A percentile compares a stretch with the other conserved stretches of the same genome.
These are phyloP conservation scores for Paecilomyces fulvus DNA, from an alignment of 2,329 filamentous ascomycete species.

Conservation along the genomic window DNA sequence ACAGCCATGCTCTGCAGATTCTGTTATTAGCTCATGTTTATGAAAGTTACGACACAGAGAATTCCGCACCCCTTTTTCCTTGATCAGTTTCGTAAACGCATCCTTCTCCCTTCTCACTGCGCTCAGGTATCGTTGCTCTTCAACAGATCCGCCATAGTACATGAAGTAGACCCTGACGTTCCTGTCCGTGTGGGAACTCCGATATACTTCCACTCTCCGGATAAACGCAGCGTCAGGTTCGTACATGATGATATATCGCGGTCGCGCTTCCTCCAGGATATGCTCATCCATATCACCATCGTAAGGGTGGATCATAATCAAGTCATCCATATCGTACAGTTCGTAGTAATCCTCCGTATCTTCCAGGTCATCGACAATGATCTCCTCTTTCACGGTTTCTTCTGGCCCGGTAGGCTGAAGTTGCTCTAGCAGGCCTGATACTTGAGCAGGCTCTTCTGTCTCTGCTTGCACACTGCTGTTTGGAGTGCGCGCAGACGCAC, in stretches of 20 bases:
- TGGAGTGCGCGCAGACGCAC: slow-evolving; percentile 54
- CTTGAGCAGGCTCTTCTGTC: slow-evolving; percentile 67
- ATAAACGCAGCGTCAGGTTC: slow-evolving; percentile 94
- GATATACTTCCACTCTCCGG: slow-evolving; percentile 86
- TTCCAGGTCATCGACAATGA: slow-evolving; percentile 70
- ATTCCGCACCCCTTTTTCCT: slow-evolving; percentile 62
- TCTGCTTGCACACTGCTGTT: slow-evolving; percentile 70
- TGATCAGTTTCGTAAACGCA: slow-evolving; percentile 88
- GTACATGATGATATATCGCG: slow-evolving; percentile 97
- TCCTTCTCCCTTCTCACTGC: slow-evolving; percentile 92
- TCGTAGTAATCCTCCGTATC: slow-evolving; percentile 90
- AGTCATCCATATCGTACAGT: slow-evolving; percentile 81
- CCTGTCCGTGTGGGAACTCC: slow-evolving; percentile 82
- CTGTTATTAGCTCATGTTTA: slow-evolving; percentile 13
- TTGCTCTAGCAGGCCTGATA: slow-evolving; percentile 73
- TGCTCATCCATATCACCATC: slow-evolving; percentile 95
- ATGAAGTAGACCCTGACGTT: slow-evolving; percentile 93
- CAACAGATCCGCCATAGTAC: slow-evolving; percentile 89
- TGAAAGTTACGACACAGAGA: not conserved
- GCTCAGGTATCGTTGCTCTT: slow-evolving; percentile 88
- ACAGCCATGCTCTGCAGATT: slow-evolving; percentile 64
- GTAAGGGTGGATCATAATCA: slow-evolving; percentile 85
- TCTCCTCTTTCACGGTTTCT: slow-evolving; percentile 57
- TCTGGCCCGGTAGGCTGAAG: slow-evolving; percentile 74
- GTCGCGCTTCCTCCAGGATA: slow-evolving; percentile 87